Evolutionary conservation across 2,329 filamentous ascomycete genomes (phyloP).

Genomic region (Torrubiellomyces zombiae): DNA sequence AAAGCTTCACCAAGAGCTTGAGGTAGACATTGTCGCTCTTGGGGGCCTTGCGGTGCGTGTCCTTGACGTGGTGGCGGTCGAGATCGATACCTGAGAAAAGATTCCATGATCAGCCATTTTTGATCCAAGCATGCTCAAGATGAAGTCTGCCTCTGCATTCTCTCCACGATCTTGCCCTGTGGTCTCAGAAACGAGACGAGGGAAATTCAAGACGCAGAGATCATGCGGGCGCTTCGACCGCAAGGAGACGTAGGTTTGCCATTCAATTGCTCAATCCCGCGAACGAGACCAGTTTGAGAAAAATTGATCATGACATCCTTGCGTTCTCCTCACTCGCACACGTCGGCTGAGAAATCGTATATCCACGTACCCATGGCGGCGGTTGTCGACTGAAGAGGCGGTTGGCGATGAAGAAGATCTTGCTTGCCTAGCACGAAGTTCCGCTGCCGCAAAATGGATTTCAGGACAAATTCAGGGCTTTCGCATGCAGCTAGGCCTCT

Average conservation of each 20-base stretch:
- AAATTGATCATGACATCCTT: conserved; percentile 1
- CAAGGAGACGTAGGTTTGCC: not conserved
- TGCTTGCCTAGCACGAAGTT: too few species aligned
- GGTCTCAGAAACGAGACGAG: conserved; percentile 10
- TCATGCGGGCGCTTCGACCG: conserved; percentile 4
- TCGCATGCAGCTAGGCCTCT: conserved; percentile 5
- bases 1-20: conserved; percentile 94
- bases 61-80: conserved; percentile 51
- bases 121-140: conserved; percentile 47
- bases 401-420: conserved; percentile 18
- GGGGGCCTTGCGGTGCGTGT: conserved; percentile 76
- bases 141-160: conserved; percentile 5
- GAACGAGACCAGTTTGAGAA: conserved; percentile 3
- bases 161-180: not conserved
- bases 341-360: conserved; percentile 19
- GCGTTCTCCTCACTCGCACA: conserved; percentile 31
- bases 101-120: conserved; percentile 43
- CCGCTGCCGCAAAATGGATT: too few species aligned
- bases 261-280: conserved; percentile 2
- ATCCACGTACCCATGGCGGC: conserved; percentile 47
- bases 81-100: conserved; percentile 51
- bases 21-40: conserved; percentile 98
- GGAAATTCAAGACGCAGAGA: conserved; percentile 1
- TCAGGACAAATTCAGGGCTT: conserved; percentile 14
- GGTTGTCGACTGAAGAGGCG: conserved; percentile 23